Base-by-base conservation (phyloP, 2,329 filamentous ascomycete species). In the Alternaria conjuncta region DNA sequence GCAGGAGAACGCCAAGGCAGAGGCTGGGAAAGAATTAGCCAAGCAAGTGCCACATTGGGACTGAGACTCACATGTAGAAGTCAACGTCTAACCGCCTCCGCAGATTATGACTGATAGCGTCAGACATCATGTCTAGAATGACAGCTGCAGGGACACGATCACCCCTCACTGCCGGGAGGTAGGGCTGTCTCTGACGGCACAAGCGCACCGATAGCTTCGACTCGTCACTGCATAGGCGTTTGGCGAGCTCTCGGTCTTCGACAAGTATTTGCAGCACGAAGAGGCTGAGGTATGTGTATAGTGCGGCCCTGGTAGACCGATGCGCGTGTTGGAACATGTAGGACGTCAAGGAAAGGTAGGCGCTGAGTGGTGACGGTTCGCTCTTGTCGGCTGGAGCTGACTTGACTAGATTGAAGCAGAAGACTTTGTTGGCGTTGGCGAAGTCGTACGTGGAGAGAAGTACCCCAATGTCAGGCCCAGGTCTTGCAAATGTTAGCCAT, bases 311-410 rank as follows among this genome's bases (percentile, higher is more conserved):
- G 28, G 85, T 79, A 4, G 93, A 96, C 20, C 96, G 88, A 79
- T 97, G 92, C 2, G 96, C 94, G 81, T 99, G 95, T 72, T 97
- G 94, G 53, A 97, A 87, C 30, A 98, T 86, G 80, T 99, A 99
- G 3, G 95, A 98, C 4, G 92, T 92, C 46, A 97, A 85, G 0
- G 95, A 98, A 26, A 98, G 83, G 75, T 95, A 96, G 70, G 88
- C 90, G 50, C 91, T 89, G 66, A 99, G 90, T 0, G 94, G 92
- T 1, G 90, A 87, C 72, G 95, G 90, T 49, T 88, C 85, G 45
- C 85, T 87, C 70, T 90, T 90, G 53, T 80, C 81, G 25, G 89
- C 88, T 1, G 89, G 81, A 6, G 86, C 75, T 23, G 89, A 77
- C 3, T 88, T 90, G 55, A 97, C 88, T 46, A 99, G 82, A 71